Base-by-base conservation (phyloP, 1,284 basidiomycete species). In the Tranzscheliella williamsii region DNA sequence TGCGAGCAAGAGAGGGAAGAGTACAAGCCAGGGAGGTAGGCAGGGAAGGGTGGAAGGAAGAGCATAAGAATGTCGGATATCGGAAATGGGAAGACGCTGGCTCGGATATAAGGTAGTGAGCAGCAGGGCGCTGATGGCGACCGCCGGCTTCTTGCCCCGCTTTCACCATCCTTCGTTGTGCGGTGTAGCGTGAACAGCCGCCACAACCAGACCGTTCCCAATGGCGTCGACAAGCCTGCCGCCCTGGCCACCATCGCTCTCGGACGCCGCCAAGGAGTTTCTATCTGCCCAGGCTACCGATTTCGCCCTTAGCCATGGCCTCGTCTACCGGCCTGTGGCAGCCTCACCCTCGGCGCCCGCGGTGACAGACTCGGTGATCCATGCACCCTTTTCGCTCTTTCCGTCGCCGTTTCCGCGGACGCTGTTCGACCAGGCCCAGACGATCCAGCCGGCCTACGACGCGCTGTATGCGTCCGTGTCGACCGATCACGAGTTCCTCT, bases 301-400 rank as follows among this genome's bases (percentile, higher is more conserved):
- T 2, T 92, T 89, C 73, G 89, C 92, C 2, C 83, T 97, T 46
- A 84, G 88, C 2, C 87, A 90, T 77, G 90, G 90, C 8, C 82
- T 95, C 33, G 83, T 89, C 18, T 91, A 91, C 75, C 85, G 92
- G 15, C 89, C 89, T 5, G 79, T 70, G 4, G 40, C 83, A 15
- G 68, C 79, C 11, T 70, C 81, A 18, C 78, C 79, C 8, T 57
- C 65, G 27, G 24, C 35, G 4, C 9, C 24, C 18, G 34, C 87
- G 0, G n/a, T 21, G 9, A 51, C 39, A 16, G 85, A 85, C 17
- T 84, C 85, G 5, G 86, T 86, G 0, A 90, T 93, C 63, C 89
- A 95, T 73, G 92, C 91, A 1, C 93, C 94, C 0, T 81, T 94
- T 68, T 84, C 91, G 1, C 82, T 97, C 39, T 83, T 94, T 61